Base-by-base conservation (phyloP, 805 yeast genomes). In the Komagataella mondaviorum region DNA sequence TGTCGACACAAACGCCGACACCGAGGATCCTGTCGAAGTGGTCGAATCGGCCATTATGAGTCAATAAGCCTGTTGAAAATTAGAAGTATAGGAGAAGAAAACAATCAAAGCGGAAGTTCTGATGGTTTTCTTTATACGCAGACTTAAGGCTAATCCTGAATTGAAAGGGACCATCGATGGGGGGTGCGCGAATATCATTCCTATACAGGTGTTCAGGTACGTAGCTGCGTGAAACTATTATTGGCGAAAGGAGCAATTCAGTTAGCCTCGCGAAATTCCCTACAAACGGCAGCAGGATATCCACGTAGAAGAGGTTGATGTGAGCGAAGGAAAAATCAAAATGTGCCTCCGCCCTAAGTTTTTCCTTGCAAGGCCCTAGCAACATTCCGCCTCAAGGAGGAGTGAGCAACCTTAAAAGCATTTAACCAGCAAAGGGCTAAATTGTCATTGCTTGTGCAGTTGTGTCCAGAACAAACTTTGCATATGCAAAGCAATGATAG, bases 1-100 rank as follows among this genome's bases (percentile, higher is more conserved):
- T 4, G 76, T 63, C 24, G 80, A 63, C 51, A 78, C 64, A 56
- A 77, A 75, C 44, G 76, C 73, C 44, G 81, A 77, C 5, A 75
- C 72, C 22, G 78, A 71, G 3, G 69, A 66, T 3, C 58, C 23
- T 17, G 51, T 20, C 20, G 20, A 18, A 36, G 54, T 14, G 45
- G 44, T 44, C 2, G 54, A 23, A 23, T 49, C 55, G 18, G 45
- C 46, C 50, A 52, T 52, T 44, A 20, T 6, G 20, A 18, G 14
- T 44, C 23, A 20, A 7, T 8, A 44, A 44, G n/a, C 2, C 23
- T 20, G 16, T 14, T 44, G 8, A 6, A 8, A 14, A 2, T 5
- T 2, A 17, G 23, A 44, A 7, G 6, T n/a, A 5, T 44, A 44
- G 23, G 20, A 30, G 8, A 30, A 14, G 6, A 3, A 30, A 10